Evolutionary conservation across 495 filamentous ascomycete species (phyloP).

Genomic region (Sporormia fimetaria): DNA sequence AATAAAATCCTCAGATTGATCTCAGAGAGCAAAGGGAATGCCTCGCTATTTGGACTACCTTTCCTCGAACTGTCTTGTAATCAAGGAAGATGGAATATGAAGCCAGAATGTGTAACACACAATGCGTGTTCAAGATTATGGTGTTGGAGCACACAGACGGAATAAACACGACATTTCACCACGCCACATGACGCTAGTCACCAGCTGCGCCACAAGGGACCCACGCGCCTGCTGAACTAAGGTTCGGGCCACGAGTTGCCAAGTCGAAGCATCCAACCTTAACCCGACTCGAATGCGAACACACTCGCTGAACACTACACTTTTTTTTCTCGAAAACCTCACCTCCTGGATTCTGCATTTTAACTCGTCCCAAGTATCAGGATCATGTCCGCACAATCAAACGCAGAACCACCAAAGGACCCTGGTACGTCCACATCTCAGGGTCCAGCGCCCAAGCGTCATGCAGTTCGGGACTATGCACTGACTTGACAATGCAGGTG

Average conservation of each 20-base stretch:
- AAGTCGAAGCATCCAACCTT: constrained; percentile 8
- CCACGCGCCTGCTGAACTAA: no score
- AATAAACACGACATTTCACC: constrained; percentile 2
- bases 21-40: no score
- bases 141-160: background rate
- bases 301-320: background rate
- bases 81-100: no score
- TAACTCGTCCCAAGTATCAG: background rate
- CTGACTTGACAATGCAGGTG: constrained; percentile 1
- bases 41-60: constrained; percentile 2
- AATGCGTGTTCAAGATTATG: no score
- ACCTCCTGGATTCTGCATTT: background rate
- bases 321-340: background rate
- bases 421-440: constrained; percentile 4
- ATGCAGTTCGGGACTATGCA: background rate
- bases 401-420: constrained; percentile 10
- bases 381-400: constrained; percentile 8
- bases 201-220: no score
- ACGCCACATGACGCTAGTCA: no score
- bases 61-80: no score
- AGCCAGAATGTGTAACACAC: no score
- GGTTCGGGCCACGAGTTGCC: constrained; percentile 18
- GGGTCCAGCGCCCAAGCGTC: background rate
- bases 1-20: no score
- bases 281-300: constrained; percentile 1